Conservation (phyloP, 2,329 filamentous ascomycete genomes). For the Lecanicillium sp. region DNA sequence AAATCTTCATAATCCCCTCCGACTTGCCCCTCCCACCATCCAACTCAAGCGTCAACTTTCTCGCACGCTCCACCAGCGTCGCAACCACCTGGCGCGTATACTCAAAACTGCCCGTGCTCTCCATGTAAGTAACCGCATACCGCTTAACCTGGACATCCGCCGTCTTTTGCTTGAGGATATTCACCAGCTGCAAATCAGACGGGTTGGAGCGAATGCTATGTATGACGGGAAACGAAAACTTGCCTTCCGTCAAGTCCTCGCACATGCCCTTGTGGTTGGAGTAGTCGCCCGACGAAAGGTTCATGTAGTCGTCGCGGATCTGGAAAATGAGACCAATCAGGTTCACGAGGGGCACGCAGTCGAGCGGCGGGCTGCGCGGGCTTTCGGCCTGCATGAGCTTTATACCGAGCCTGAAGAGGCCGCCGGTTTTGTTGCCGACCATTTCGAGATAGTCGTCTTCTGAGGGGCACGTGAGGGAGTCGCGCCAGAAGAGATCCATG, state of each 20-base stretch:
- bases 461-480: conserved; percentile 72
- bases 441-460: conserved; percentile 92
- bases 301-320: conserved; percentile 90
- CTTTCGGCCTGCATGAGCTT: conserved; percentile 82
- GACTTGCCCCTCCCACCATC: conserved; percentile 52
- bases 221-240: conserved; percentile 94
- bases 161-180: conserved; percentile 87
- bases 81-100: conserved; percentile 66
- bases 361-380: conserved; percentile 30
- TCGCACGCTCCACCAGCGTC: conserved; percentile 56
- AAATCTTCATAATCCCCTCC: conserved; percentile 52
- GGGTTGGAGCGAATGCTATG: conserved; percentile 79
- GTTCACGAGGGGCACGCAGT: conserved; percentile 80
- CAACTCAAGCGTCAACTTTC: conserved; percentile 53
- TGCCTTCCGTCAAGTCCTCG: conserved; percentile 93
- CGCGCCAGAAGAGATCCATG: conserved; percentile 87
- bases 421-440: conserved; percentile 86
- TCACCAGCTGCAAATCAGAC: conserved; percentile 70
- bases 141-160: conserved; percentile 79
- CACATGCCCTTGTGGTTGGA: conserved; percentile 85
- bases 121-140: conserved; percentile 88
- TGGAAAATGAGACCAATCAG: conserved; percentile 81
- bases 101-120: conserved; percentile 78
- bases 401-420: conserved; percentile 74
- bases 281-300: conserved; percentile 69